A percentile compares a stretch with the other conserved stretches of the same genome.
phyloP scores from a whole-genome alignment of 2,329 filamentous ascomycete genomes.

The Scedosporium minutisporum region DNA sequence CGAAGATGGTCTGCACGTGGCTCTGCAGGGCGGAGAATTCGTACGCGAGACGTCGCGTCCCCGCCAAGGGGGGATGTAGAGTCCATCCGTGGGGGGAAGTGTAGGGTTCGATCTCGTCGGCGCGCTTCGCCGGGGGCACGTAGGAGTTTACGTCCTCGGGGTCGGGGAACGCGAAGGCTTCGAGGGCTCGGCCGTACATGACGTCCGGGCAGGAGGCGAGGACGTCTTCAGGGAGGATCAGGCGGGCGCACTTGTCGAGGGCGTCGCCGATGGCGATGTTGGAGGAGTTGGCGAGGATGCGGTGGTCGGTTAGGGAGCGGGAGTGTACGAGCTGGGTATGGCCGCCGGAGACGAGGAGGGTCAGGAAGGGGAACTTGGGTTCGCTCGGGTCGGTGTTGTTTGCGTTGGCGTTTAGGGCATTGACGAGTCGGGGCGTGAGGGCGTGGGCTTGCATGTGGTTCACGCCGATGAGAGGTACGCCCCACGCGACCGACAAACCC shows the following conservation, averaged over 20 bases:
- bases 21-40: slow-evolving; percentile 67
- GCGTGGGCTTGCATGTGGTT: slow-evolving; percentile 98
- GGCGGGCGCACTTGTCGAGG: slow-evolving; percentile 77
- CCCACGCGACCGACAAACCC: slow-evolving; percentile 75
- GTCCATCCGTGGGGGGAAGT: slow-evolving; percentile 45
- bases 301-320: slow-evolving; percentile 55
- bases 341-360: slow-evolving; percentile 81
- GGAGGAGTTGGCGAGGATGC: slow-evolving; percentile 60
- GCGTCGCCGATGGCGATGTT: slow-evolving; percentile 86
- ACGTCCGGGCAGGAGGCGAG: slow-evolving; percentile 48
- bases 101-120: slow-evolving; percentile 43
- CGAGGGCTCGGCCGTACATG: slow-evolving; percentile 74
- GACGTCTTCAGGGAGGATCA: slow-evolving; percentile 55
- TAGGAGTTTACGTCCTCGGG: slow-evolving; percentile 32
- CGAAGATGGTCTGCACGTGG: slow-evolving; percentile 47
- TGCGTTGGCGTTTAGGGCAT: slow-evolving; percentile 39
- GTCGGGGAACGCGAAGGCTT: slow-evolving; percentile 64
- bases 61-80: slow-evolving; percentile 57
- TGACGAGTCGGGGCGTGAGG: slow-evolving; percentile 70
- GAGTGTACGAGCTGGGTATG: slow-evolving; percentile 83
- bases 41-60: slow-evolving; percentile 49
- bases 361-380: slow-evolving; percentile 67
- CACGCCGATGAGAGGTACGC: slow-evolving; percentile 71
- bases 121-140: slow-evolving; percentile 44
- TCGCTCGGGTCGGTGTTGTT: slow-evolving; percentile 3